Conservation (phyloP, 768 basidiomycete species). For the Daedalea quercina region DNA sequence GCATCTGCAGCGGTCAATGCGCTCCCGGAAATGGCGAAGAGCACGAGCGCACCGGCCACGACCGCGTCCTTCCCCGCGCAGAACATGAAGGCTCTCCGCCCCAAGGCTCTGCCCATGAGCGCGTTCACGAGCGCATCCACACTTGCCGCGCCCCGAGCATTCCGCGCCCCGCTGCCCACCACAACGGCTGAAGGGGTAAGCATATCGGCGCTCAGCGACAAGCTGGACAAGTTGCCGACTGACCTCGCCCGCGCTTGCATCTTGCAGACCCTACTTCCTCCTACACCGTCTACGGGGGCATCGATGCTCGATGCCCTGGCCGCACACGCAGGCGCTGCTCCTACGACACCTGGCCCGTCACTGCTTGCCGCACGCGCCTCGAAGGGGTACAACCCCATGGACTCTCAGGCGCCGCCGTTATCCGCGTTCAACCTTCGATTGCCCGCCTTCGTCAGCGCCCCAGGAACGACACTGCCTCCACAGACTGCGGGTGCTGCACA, state of each 20-base stretch:
- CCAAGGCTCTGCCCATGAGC: constrained; percentile 53
- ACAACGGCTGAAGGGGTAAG: neutral
- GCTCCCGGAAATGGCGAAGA: constrained; percentile 5
- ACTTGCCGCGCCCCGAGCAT: neutral
- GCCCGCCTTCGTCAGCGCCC: neutral
- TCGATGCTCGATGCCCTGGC: neutral
- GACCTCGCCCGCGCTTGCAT: neutral
- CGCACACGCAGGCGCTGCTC: neutral
- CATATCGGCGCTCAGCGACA: neutral
- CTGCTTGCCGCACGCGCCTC: neutral
- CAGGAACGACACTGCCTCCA: neutral
- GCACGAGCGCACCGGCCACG: constrained; percentile 13
- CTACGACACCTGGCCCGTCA: neutral
- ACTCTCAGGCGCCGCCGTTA: neutral
- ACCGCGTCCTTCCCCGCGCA: constrained; percentile 1
- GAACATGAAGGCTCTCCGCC: constrained; percentile 34
- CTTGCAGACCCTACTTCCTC: neutral
- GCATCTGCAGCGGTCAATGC: neutral
- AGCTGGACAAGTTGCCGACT: neutral
- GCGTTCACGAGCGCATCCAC: constrained; percentile 54
- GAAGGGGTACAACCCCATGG: neutral
- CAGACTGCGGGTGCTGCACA: neutral
- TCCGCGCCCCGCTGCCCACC: neutral
- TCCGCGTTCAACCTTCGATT: neutral
- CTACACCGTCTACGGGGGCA: neutral